These are phyloP conservation scores for Camelina neglecta DNA, from an alignment of 345 rosid species.

Conservation along the genomic window DNA sequence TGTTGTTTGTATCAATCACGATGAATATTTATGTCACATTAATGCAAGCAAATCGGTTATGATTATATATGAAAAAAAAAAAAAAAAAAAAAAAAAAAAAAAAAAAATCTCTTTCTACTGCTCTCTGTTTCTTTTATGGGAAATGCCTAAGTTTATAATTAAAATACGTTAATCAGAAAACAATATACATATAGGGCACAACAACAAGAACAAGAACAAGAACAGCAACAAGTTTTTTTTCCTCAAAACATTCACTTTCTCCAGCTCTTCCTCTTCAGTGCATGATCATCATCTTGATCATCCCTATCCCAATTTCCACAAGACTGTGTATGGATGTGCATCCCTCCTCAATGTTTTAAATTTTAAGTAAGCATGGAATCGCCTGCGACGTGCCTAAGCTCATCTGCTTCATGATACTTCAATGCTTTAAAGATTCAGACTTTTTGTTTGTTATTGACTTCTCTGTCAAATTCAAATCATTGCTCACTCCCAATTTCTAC, in stretches of 20 bases:
- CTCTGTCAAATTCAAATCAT: background rate
- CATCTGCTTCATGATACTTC: background rate
- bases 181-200: no score
- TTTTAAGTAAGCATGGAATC: background rate
- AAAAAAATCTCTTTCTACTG: background rate
- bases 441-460: background rate
- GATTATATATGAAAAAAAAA: no score
- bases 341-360: background rate
- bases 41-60: no score
- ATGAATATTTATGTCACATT: no score
- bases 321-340: background rate
- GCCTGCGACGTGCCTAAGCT: background rate
- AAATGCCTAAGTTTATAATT: no score
- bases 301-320: background rate
- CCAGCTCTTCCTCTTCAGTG: background rate
- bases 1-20: no score
- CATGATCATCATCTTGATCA: no score
- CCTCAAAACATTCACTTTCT: background rate
- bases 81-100: no score
- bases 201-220: no score
- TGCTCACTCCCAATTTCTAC: background rate
- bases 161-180: no score
- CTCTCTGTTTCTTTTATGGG: no score
- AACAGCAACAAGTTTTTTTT: no score
- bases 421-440: background rate